A percentile compares a stretch with the other conserved stretches of the same genome.
These are phyloP conservation scores for Caryopteris hybrid DNA, from an alignment of 305 asterid species.

Conservation along the genomic window DNA sequence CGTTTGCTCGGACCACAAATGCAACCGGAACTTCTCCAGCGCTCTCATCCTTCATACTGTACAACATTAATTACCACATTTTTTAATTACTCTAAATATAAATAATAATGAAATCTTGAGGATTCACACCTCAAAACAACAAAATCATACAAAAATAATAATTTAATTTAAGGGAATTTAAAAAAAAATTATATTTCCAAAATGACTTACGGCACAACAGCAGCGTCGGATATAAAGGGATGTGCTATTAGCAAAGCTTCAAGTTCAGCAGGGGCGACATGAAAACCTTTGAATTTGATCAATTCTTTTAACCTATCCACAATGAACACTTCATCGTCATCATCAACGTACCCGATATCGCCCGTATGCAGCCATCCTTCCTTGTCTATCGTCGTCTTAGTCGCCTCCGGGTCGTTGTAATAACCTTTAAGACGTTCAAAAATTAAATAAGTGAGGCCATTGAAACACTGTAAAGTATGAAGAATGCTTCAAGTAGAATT, in stretches of 20 bases:
- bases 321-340: constrained; percentile 46
- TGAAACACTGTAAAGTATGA: no score
- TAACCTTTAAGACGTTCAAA: constrained; percentile 34
- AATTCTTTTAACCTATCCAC: constrained; percentile 61
- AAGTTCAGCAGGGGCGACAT: constrained; percentile 65
- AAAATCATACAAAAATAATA: not conserved
- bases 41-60: constrained; percentile 45
- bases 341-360: constrained; percentile 55
- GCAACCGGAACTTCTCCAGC: constrained; percentile 63
- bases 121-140: not conserved
- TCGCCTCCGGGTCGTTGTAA: constrained; percentile 50
- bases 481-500: no score
- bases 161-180: not conserved
- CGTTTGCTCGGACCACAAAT: constrained; percentile 38
- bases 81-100: not conserved
- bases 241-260: constrained; percentile 59
- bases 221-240: constrained; percentile 57
- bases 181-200: not conserved
- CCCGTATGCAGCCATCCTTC: constrained; percentile 68
- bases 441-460: no score
- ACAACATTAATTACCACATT: not conserved
- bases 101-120: not conserved
- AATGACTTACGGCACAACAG: constrained; percentile 59
- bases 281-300: constrained; percentile 63
- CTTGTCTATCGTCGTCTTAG: constrained; percentile 40